Conservation (phyloP, 1,284 basidiomycete genomes). For the Ustilago nuda region DNA sequence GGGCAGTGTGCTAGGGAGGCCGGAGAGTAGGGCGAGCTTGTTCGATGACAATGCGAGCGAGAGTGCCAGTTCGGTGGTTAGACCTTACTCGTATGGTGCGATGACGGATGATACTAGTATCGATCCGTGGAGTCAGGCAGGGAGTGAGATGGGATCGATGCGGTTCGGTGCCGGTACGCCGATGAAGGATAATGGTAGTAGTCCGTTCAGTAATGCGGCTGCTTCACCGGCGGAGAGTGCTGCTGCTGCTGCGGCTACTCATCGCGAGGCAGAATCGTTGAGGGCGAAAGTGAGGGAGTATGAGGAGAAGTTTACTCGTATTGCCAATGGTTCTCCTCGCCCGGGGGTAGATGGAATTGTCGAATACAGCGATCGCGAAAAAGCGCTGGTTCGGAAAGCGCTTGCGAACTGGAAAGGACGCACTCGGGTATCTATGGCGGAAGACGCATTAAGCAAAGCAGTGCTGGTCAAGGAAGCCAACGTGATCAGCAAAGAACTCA, state of each 20-base stretch:
- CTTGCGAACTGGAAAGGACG: conserved; percentile 82
- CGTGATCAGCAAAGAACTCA: conserved; percentile 72
- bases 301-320: conserved; percentile 53
- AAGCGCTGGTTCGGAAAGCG: conserved; percentile 73
- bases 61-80: conserved; percentile 46
- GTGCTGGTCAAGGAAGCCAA: conserved; percentile 93
- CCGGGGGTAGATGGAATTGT: conserved; percentile 26
- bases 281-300: conserved; percentile 62
- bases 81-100: conserved; percentile 61
- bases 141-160: conserved; percentile 52
- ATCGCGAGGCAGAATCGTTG: conserved; percentile 51
- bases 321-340: conserved; percentile 36
- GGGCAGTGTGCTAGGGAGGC: conserved; percentile 56
- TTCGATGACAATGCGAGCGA: conserved; percentile 62
- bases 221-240: conserved; percentile 19
- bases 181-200: conserved; percentile 27
- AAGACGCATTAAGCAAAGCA: conserved; percentile 84
- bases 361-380: conserved; percentile 48
- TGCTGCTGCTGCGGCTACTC: conserved; percentile 15
- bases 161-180: conserved; percentile 32
- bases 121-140: conserved; percentile 61
- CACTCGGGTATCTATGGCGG: conserved; percentile 78
- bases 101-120: conserved; percentile 64
- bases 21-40: conserved; percentile 62
- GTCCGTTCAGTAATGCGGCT: conserved; percentile 1